Evolutionary conservation across 352 stramenopile species (phyloP), one percentile per base, ranked within the genome.

Genomic region (Chrysophaeum taylorii): DNA sequence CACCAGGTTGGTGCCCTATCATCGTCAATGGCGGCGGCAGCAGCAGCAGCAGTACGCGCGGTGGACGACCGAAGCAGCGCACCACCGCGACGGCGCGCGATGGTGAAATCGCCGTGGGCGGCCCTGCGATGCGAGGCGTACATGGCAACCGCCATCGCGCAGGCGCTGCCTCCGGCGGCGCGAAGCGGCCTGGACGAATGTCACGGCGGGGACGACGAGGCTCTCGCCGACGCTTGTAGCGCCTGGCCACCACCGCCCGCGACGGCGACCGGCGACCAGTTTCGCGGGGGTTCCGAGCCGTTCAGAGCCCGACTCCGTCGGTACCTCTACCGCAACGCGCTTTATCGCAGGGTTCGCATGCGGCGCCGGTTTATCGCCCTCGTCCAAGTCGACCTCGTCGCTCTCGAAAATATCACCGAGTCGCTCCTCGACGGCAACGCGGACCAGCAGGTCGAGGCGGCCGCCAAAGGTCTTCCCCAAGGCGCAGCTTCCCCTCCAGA

Each of bases 341-440:
- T 88, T 31, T 88, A 83, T 57, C 69, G 79, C 35, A 70, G 75
- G 23, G 52, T 86, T 15, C 64, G 79, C 7, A 68, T 86, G 36
- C 78, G 80, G 36, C 79, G 84, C 53, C 80, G 84, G 29, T 89
- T 85, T 61, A 29, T 88, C 42, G 81, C 82, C 25, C 70, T 88
- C 21, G 70, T 89, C 37, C 82, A 87, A 75, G 81, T 88, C 15
- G 80, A 87, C 60, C 67, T 89, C 14, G 75, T 88, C 1, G 84
- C 88, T 72, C 74, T 89, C 39, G 88, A 89, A 73, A 88, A 88
- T 75, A 73, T 89, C 2, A 85, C 81, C 7, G 52, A 25, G 9
- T 16, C 7, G 9, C 33, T 63, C 25, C n/a, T n/a, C n/a, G 50
- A 36, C 50, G 23, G 7, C n/a, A 36, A 4, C 50, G 48, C 48